A percentile compares a stretch with the other conserved stretches of the same genome.
Evolutionary conservation across 768 basidiomycete species (phyloP).

Genomic region (Scleroderma citrinum): DNA sequence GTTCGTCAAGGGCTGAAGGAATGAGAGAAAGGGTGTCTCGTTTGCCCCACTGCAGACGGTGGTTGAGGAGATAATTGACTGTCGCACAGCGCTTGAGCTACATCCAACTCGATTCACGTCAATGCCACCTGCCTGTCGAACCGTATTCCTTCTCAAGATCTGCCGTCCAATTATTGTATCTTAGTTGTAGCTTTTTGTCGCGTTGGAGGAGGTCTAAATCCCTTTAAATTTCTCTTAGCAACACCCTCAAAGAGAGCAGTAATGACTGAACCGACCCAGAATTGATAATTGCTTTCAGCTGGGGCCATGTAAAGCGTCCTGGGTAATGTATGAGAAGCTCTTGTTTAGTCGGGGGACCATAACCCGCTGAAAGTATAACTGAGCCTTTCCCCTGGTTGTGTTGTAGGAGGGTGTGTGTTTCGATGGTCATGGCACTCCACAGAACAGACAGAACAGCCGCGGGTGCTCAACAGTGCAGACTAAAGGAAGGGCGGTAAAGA

Average conservation of each 20-base stretch:
- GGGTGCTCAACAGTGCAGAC: background rate
- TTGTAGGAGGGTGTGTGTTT: background rate
- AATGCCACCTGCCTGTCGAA: constrained; percentile 49
- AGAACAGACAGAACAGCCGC: no score
- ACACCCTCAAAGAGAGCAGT: background rate
- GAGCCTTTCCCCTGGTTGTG: background rate
- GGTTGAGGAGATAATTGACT: constrained; percentile 69
- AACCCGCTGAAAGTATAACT: constrained; percentile 32
- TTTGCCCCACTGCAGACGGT: constrained; percentile 73
- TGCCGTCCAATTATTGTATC: constrained; percentile 56
- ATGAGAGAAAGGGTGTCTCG: constrained; percentile 60
- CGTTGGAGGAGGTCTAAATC: constrained; percentile 79
- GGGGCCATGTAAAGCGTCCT: constrained; percentile 67
- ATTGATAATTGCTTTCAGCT: constrained; percentile 72
- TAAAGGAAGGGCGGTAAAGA: background rate
- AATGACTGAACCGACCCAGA: constrained; percentile 49
- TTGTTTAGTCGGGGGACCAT: constrained; percentile 63
- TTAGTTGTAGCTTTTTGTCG: constrained; percentile 57
- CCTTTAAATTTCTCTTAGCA: constrained; percentile 31
- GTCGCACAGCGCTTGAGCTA: background rate
- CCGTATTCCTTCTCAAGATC: constrained; percentile 58
- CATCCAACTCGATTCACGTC: background rate
- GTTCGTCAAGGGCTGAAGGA: constrained; percentile 42
- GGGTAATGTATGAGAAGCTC: constrained; percentile 68
- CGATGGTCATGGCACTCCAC: constrained; percentile 4